Evolutionary conservation across 306 rosid species (phyloP).

Genomic region (Acacia confusa): DNA sequence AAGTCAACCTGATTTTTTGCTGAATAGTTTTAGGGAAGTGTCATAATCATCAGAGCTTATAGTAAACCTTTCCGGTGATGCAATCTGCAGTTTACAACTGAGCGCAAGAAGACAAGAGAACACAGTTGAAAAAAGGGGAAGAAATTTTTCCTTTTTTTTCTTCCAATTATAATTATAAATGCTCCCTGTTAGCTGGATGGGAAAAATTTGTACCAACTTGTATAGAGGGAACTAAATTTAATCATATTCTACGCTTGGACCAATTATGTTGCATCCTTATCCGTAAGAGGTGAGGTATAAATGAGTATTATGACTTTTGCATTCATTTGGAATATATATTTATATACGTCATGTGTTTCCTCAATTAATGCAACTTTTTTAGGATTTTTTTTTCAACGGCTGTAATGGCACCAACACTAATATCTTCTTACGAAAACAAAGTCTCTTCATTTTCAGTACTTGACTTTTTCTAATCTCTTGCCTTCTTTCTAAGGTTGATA

Average conservation of each 20-base stretch:
- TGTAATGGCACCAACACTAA: neutral
- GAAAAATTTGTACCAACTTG: neutral
- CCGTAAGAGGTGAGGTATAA: neutral
- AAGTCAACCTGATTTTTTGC: neutral
- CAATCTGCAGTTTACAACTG: neutral
- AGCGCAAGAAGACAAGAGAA: neutral
- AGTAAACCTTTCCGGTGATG: conserved; percentile 17
- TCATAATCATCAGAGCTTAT: conserved; percentile 20
- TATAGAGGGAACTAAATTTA: conserved; percentile 5
- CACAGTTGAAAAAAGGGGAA: neutral
- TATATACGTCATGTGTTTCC: neutral
- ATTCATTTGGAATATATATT: neutral
- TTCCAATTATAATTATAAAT: conserved; percentile 3
- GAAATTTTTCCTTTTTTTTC: neutral
- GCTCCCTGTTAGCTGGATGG: neutral
- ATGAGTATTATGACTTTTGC: neutral
- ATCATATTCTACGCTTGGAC: conserved; percentile 14
- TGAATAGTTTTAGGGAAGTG: neutral
- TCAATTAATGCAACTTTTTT: neutral
- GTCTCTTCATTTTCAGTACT: neutral
- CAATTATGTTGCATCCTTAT: neutral
- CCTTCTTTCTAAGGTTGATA: neutral
- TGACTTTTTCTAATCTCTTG: neutral
- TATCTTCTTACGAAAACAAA: neutral
- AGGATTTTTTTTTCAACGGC: neutral